phyloP scores from a whole-genome alignment of 345 rosid species.

The Limnanthes douglasii region DNA sequence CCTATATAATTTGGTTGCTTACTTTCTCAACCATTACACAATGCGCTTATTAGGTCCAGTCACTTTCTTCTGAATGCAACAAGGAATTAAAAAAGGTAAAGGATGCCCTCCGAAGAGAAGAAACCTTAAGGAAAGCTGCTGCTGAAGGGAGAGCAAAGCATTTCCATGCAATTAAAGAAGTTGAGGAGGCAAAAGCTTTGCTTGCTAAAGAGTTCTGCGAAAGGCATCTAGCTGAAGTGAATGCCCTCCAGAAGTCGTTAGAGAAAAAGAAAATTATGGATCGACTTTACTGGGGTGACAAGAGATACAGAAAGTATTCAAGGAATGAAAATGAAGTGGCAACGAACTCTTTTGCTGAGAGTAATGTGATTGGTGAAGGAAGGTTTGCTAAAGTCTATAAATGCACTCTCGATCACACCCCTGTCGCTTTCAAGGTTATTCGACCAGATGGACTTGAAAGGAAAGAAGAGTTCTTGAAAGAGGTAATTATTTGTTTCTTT shows the following conservation, averaged over 20 bases:
- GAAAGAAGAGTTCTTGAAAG: conserved; percentile 67
- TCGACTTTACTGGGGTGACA: conserved; percentile 43
- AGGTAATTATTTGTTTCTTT: no score
- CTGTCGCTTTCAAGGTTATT: conserved; percentile 78
- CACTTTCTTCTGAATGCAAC: conserved; percentile 49
- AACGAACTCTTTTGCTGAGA: conserved; percentile 46
- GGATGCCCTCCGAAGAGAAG: conserved; percentile 53
- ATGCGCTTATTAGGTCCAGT: conserved; percentile 30
- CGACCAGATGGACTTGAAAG: conserved; percentile 31
- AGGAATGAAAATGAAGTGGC: conserved; percentile 45
- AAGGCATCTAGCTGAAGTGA: conserved; percentile 59
- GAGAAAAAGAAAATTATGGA: conserved; percentile 59
- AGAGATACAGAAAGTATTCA: conserved; percentile 59
- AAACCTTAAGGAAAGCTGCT: conserved; percentile 42
- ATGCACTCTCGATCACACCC: conserved; percentile 66
- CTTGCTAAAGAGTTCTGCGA: conserved; percentile 45
- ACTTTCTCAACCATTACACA: conserved; percentile 5
- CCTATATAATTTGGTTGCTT: no score
- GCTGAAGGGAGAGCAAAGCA: conserved; percentile 57
- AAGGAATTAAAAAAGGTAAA: conserved; percentile 50
- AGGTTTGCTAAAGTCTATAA: conserved; percentile 81
- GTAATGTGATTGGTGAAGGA: conserved; percentile 70
- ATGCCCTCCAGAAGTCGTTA: conserved; percentile 40
- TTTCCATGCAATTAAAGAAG: conserved; percentile 46
- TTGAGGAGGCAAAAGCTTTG: conserved; percentile 50